These are phyloP conservation scores for Geranium incanum DNA, from an alignment of 441 rosid species.

Conservation along the genomic window DNA sequence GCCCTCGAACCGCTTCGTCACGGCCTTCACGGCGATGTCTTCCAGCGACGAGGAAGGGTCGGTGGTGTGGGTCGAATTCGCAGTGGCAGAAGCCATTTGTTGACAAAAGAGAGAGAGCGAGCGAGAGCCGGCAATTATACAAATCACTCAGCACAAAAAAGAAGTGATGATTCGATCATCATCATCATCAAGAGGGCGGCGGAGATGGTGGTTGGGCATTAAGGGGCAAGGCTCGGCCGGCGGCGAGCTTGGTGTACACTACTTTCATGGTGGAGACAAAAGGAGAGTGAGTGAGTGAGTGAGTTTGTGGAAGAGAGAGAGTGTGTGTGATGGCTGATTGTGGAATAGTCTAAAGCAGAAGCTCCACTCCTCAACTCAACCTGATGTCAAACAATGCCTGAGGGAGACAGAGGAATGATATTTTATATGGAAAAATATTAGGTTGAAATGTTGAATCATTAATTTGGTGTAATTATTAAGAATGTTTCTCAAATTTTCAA, in stretches of 20 bases:
- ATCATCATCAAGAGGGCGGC: not conserved
- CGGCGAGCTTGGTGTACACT: not conserved
- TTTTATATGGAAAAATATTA: no score
- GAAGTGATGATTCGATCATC: not conserved
- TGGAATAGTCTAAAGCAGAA: not conserved
- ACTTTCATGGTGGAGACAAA: not conserved
- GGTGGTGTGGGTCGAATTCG: slow-evolving; percentile 30
- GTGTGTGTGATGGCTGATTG: not conserved
- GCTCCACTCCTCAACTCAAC: not conserved
- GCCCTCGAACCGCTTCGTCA: slow-evolving; percentile 47
- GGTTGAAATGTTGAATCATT: no score
- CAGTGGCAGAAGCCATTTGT: slow-evolving; percentile 35
- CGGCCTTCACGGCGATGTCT: slow-evolving; percentile 32
- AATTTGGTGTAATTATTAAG: no score
- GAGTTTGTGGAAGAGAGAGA: not conserved
- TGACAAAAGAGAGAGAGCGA: not conserved
- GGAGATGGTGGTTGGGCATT: not conserved
- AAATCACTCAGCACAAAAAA: not conserved
- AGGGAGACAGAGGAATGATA: no score
- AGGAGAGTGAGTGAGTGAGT: not conserved
- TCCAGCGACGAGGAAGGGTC: slow-evolving; percentile 29
- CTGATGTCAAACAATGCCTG: not conserved
- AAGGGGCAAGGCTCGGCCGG: not conserved
- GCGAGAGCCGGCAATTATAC: not conserved
- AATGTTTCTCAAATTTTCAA: no score